Evolutionary conservation across 495 filamentous ascomycete genomes (phyloP).

Genomic region (Penicilliopsis zonata): DNA sequence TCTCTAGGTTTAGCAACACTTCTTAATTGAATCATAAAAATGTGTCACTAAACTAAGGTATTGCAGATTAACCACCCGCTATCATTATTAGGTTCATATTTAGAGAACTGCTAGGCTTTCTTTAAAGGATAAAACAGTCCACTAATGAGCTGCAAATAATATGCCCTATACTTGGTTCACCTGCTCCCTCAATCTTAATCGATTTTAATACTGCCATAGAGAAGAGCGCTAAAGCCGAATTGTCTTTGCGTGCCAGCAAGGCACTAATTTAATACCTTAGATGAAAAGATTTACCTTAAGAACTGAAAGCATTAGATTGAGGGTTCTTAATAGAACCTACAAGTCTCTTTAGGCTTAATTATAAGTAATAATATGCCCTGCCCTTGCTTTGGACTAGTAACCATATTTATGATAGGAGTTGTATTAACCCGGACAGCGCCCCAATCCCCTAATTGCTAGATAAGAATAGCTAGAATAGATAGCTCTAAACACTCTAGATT

Average conservation of each 20-base stretch:
- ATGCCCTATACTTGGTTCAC: too few species aligned
- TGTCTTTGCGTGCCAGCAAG: too few species aligned
- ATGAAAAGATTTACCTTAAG: neutral
- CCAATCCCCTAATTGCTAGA: slow-evolving; percentile 10
- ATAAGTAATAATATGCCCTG: slow-evolving; percentile 4
- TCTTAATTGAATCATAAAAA: too few species aligned
- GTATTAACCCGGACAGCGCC: slow-evolving; percentile 10
- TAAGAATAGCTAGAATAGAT: slow-evolving; percentile 8
- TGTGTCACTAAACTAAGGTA: neutral
- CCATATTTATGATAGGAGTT: too few species aligned
- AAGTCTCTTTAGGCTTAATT: slow-evolving; percentile 6
- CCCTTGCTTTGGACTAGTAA: too few species aligned
- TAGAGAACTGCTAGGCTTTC: too few species aligned
- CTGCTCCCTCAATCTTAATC: too few species aligned
- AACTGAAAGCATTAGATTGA: slow-evolving; percentile 1
- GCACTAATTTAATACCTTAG: neutral
- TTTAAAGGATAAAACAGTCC: too few species aligned
- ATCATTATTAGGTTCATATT: slow-evolving; percentile 12
- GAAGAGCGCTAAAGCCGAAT: too few species aligned
- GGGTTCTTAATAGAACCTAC: slow-evolving; percentile 1
- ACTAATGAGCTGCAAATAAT: too few species aligned
- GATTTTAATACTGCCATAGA: too few species aligned
- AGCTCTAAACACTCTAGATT: slow-evolving; percentile 10
- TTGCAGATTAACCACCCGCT: slow-evolving; percentile 7
- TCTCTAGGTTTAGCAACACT: too few species aligned